A percentile compares a stretch with the other conserved stretches of the same genome.
These are phyloP conservation scores for Zygosaccharomyces gambellarensis DNA, from an alignment of 805 yeast species.

Conservation along the genomic window DNA sequence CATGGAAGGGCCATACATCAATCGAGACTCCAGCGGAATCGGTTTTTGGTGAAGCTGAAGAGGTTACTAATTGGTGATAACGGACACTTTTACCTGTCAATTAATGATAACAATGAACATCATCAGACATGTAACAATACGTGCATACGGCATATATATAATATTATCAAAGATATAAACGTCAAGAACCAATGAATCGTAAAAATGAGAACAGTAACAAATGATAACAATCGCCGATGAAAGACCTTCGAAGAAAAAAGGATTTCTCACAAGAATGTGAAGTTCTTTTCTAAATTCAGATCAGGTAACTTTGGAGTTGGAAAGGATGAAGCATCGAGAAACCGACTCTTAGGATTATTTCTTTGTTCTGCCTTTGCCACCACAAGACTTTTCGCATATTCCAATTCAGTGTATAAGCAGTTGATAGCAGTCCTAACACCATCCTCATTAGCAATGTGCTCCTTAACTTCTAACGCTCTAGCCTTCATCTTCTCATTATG, in stretches of 20 bases:
- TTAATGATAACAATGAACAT: background rate
- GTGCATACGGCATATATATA: background rate
- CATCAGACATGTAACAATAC: slow-evolving; percentile 3
- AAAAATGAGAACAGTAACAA: background rate
- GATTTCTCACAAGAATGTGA: background rate
- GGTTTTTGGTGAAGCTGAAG: slow-evolving; percentile 92
- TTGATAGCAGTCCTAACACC: slow-evolving; percentile 78
- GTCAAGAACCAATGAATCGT: background rate
- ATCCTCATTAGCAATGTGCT: slow-evolving; percentile 60
- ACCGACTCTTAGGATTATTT: background rate
- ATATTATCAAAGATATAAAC: background rate
- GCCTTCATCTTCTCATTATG: slow-evolving; percentile 60
- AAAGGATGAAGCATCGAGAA: background rate
- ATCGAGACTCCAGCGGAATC: slow-evolving; percentile 48
- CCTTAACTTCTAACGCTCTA: slow-evolving; percentile 61
- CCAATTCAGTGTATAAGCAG: slow-evolving; percentile 71
- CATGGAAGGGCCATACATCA: slow-evolving; percentile 42
- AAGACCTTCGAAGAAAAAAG: background rate
- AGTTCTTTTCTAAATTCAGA: slow-evolving; percentile 1
- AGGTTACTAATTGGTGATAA: slow-evolving; percentile 81
- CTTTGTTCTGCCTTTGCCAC: slow-evolving; percentile 39
- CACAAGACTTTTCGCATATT: slow-evolving; percentile 63
- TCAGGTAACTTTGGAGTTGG: slow-evolving; percentile 1
- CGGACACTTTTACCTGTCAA: background rate
- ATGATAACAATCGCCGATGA: background rate